phyloP scores from a whole-genome alignment of 2,329 filamentous ascomycete species.

The Monascus ruber region DNA sequence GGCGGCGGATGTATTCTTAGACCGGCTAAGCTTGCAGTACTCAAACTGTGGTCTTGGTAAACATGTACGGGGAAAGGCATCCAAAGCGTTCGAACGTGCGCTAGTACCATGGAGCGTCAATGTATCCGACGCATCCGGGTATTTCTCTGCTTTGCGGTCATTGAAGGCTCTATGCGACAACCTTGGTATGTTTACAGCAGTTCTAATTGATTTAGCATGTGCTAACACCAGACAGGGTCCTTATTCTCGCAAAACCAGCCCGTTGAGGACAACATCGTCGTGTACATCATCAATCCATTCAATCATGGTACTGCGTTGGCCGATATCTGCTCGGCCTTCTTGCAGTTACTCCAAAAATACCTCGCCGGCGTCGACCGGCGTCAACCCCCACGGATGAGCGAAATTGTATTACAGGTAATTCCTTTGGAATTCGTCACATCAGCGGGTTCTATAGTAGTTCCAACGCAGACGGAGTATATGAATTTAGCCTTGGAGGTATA shows the following conservation, averaged over 20 bases:
- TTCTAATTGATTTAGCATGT: not conserved
- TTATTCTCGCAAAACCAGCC: conserved; percentile 23
- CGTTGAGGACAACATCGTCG: conserved; percentile 36
- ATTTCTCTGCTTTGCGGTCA: conserved; percentile 23
- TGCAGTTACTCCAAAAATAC: conserved; percentile 45
- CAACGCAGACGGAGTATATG: conserved; percentile 37
- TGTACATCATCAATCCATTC: conserved; percentile 51
- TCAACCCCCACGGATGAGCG: conserved; percentile 23
- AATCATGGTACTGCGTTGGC: conserved; percentile 31
- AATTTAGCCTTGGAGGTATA: conserved; percentile 47
- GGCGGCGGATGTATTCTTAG: conserved; percentile 40
- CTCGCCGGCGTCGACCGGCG: conserved; percentile 26
- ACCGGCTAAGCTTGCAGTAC: conserved; percentile 43
- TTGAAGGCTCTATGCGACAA: conserved; percentile 24
- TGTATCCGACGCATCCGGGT: conserved; percentile 15
- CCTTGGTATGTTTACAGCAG: conserved; percentile 20
- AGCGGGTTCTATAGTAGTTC: conserved; percentile 40
- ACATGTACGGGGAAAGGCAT: conserved; percentile 34
- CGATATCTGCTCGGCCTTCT: conserved; percentile 48
- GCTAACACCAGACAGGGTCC: conserved; percentile 17
- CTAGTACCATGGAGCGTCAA: conserved; percentile 25
- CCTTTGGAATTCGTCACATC: conserved; percentile 45
- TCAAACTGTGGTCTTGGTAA: conserved; percentile 46
- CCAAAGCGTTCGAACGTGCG: conserved; percentile 27
- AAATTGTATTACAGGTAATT: conserved; percentile 48